A percentile compares a stretch with the other conserved stretches of the same genome.
Conservation (phyloP, 371 early-diverging fungal species). For the Dichotomocladium elegans region DNA sequence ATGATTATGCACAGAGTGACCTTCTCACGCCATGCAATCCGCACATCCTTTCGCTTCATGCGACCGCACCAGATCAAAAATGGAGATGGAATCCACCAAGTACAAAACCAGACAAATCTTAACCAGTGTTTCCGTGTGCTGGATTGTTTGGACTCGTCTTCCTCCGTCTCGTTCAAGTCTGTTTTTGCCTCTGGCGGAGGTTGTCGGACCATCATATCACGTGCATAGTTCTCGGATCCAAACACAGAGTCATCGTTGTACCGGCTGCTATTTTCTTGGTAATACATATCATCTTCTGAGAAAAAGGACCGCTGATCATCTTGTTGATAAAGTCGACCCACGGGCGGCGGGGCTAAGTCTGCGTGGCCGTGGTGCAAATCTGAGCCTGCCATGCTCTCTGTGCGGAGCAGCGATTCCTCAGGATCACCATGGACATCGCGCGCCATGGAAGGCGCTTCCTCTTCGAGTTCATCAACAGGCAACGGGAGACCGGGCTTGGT, state of each 20-base stretch:
- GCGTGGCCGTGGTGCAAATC: slow-evolving; percentile 26
- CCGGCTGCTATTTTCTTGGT: slow-evolving; percentile 11
- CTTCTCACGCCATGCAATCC: slow-evolving; percentile 96
- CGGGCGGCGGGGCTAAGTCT: slow-evolving; percentile 29
- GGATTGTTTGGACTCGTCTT: slow-evolving; percentile 36
- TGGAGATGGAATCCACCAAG: slow-evolving; percentile 85
- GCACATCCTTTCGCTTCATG: slow-evolving; percentile 80
- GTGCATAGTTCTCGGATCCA: slow-evolving; percentile 9
- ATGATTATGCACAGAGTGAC: slow-evolving; percentile 89
- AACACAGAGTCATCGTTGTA: slow-evolving; percentile 8
- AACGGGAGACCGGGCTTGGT: slow-evolving; percentile 11
- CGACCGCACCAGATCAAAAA: slow-evolving; percentile 65
- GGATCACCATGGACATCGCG: slow-evolving; percentile 4
- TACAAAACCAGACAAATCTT: slow-evolving; percentile 73
- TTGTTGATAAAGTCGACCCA: slow-evolving; percentile 18
- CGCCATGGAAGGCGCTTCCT: slow-evolving; percentile 2
- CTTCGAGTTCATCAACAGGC: neutral
- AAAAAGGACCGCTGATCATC: slow-evolving; percentile 68
- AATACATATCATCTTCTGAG: slow-evolving; percentile 58
- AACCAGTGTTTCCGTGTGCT: slow-evolving; percentile 74
- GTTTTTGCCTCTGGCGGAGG: slow-evolving; percentile 11
- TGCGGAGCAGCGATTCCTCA: slow-evolving; percentile 5
- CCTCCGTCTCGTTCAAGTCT: slow-evolving; percentile 43
- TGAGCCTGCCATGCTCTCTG: slow-evolving; percentile 15
- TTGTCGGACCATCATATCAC: slow-evolving; percentile 8